These are phyloP conservation scores for Coemansia sp. DNA, from an alignment of 192 early-diverging fungal genomes.

Conservation along the genomic window DNA sequence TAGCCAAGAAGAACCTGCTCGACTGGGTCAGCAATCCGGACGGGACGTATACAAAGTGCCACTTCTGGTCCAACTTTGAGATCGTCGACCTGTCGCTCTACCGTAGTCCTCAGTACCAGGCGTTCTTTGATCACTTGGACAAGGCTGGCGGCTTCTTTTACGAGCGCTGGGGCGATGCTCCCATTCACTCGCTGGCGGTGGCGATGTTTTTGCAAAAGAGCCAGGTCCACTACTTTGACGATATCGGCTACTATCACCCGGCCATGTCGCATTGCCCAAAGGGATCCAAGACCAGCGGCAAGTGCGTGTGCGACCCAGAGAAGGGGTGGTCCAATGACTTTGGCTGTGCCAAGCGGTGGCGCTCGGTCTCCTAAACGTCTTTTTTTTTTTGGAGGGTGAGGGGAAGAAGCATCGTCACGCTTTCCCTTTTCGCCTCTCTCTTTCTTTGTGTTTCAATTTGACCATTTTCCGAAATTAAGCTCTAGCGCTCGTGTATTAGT, in stretches of 20 bases:
- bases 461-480: neutral
- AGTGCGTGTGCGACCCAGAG: conserved; percentile 41
- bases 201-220: conserved; percentile 55
- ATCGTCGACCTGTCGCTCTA: conserved; percentile 74
- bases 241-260: conserved; percentile 64
- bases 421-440: neutral
- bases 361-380: conserved; percentile 10
- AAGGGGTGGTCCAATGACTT: conserved; percentile 33
- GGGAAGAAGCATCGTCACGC: neutral
- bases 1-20: conserved; percentile 27
- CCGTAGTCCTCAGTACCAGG: conserved; percentile 55
- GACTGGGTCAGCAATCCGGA: conserved; percentile 32
- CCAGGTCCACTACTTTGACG: conserved; percentile 69
- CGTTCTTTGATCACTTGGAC: conserved; percentile 74
- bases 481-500: neutral
- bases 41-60: conserved; percentile 61
- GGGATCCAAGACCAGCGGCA: conserved; percentile 43
- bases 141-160: conserved; percentile 84
- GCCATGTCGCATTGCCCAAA: conserved; percentile 42
- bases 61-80: conserved; percentile 90
- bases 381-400: neutral
- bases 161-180: conserved; percentile 66
- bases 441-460: neutral
- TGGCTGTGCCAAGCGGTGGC: conserved; percentile 44
- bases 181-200: conserved; percentile 67